These are phyloP conservation scores for Crithidia fasciculata DNA, from an alignment of 208 protist genomes.

Conservation along the genomic window DNA sequence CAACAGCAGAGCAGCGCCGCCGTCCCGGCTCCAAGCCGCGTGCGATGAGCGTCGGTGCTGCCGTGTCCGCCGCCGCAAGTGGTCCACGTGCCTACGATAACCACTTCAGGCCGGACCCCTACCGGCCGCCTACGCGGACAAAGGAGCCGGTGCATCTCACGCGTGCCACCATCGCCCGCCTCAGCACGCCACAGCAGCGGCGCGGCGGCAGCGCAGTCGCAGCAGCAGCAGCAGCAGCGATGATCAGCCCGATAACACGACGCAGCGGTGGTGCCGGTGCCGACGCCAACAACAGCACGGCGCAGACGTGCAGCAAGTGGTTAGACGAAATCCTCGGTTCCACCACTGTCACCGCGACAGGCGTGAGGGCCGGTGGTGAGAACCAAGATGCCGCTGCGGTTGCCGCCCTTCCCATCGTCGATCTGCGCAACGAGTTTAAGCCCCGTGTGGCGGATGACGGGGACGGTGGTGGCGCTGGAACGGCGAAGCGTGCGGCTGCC, in stretches of 20 bases:
- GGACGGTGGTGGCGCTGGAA: neutral
- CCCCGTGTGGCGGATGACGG: slow-evolving; percentile 24
- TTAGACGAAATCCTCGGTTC: slow-evolving; percentile 43
- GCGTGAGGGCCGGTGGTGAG: slow-evolving; percentile 14
- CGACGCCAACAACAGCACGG: slow-evolving; percentile 16
- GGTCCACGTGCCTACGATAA: slow-evolving; percentile 6
- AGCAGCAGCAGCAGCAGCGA: neutral
- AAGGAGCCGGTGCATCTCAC: slow-evolving; percentile 28
- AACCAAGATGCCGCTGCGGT: slow-evolving; percentile 8
- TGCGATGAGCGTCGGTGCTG: slow-evolving; percentile 2
- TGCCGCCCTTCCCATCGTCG: slow-evolving; percentile 49
- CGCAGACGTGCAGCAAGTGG: slow-evolving; percentile 39
- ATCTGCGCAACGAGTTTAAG: slow-evolving; percentile 63
- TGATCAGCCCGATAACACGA: slow-evolving; percentile 11
- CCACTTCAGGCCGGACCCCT: slow-evolving; percentile 11
- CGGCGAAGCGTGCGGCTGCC: neutral
- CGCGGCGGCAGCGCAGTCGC: neutral
- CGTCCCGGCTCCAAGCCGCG: neutral
- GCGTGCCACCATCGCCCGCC: slow-evolving; percentile 25
- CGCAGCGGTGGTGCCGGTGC: slow-evolving; percentile 9
- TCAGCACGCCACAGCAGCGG: slow-evolving; percentile 26
- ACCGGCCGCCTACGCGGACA: slow-evolving; percentile 17
- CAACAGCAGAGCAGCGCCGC: neutral
- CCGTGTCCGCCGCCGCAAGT: slow-evolving; percentile 4
- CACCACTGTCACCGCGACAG: slow-evolving; percentile 26